These are phyloP conservation scores for Fusarium longipes DNA, from an alignment of 2,329 filamentous ascomycete species.

Conservation along the genomic window DNA sequence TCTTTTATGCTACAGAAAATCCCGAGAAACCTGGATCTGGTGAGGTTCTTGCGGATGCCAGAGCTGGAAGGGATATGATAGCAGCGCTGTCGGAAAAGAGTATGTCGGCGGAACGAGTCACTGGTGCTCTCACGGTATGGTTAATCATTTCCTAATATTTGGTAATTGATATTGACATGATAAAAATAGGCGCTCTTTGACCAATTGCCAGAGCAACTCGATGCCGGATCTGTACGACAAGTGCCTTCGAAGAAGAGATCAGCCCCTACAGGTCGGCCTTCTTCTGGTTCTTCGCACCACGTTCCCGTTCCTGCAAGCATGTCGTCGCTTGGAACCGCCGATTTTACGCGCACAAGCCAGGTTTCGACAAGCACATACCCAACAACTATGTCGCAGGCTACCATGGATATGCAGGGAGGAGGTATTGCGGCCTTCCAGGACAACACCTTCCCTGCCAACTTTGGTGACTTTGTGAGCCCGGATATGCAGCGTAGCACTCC, in stretches of 20 bases:
- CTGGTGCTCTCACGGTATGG: slow-evolving; percentile 78
- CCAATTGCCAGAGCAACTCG: slow-evolving; percentile 79
- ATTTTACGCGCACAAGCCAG: slow-evolving; percentile 49
- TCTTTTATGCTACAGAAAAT: slow-evolving; percentile 85
- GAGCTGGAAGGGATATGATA: slow-evolving; percentile 85
- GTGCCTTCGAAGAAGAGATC: slow-evolving; percentile 66
- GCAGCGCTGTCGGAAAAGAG: slow-evolving; percentile 83
- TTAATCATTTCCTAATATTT: slow-evolving; percentile 19
- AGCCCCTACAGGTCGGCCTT: slow-evolving; percentile 56
- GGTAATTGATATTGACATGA: slow-evolving; percentile 19
- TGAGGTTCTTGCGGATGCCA: slow-evolving; percentile 86
- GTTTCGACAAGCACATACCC: slow-evolving; percentile 45
- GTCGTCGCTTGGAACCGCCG: slow-evolving; percentile 50
- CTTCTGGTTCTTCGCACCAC: slow-evolving; percentile 45
- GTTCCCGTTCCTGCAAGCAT: slow-evolving; percentile 49
- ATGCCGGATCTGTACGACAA: slow-evolving; percentile 58
- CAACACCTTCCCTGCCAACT: slow-evolving; percentile 53
- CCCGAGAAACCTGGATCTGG: slow-evolving; percentile 78
- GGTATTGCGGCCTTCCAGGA: slow-evolving; percentile 51
- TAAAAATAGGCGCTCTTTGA: slow-evolving; percentile 80
- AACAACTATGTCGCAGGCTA: slow-evolving; percentile 47
- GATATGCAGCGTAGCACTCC: slow-evolving; percentile 59
- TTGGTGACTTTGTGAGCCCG: slow-evolving; percentile 59
- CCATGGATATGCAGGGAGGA: slow-evolving; percentile 51
- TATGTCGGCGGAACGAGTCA: slow-evolving; percentile 89